Evolutionary conservation across 176 grass and related monocot genomes (phyloP).

Genomic region (sorghum (Sorghum bicolor)): DNA sequence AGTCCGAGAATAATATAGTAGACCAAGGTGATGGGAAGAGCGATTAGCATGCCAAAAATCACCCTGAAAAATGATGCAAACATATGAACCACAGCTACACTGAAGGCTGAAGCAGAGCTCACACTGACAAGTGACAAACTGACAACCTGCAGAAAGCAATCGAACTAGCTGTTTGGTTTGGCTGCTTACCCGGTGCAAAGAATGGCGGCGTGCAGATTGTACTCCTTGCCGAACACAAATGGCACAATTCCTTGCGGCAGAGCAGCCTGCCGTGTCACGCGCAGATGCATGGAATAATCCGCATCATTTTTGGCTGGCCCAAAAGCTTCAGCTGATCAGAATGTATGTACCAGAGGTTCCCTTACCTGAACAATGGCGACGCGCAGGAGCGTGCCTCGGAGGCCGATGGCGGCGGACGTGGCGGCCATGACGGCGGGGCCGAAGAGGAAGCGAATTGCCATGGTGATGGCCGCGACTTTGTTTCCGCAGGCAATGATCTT

Average conservation of each 20-base stretch:
- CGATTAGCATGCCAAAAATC: constrained; percentile 92
- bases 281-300: too few species aligned
- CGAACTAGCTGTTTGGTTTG: neutral
- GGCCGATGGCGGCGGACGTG: constrained; percentile 54
- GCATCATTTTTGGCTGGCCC: too few species aligned
- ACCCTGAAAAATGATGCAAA: constrained; percentile 49
- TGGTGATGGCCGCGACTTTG: constrained; percentile 34
- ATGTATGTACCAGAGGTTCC: too few species aligned
- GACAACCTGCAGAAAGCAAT: neutral
- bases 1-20: constrained; percentile 83
- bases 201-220: constrained; percentile 74
- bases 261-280: too few species aligned
- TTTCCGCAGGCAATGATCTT: constrained; percentile 82
- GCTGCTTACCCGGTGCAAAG: constrained; percentile 59
- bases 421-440: constrained; percentile 72
- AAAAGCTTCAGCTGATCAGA: too few species aligned
- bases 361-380: constrained; percentile 94
- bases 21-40: constrained; percentile 68
- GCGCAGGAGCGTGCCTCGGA: constrained; percentile 60
- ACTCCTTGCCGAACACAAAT: constrained; percentile 92
- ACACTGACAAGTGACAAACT: too few species aligned
- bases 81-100: neutral
- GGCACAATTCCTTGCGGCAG: constrained; percentile 91
- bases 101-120: too few species aligned
- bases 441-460: constrained; percentile 74